Conservation (phyloP, 176 grass and related monocot species). For the Cocos nucifera region DNA sequence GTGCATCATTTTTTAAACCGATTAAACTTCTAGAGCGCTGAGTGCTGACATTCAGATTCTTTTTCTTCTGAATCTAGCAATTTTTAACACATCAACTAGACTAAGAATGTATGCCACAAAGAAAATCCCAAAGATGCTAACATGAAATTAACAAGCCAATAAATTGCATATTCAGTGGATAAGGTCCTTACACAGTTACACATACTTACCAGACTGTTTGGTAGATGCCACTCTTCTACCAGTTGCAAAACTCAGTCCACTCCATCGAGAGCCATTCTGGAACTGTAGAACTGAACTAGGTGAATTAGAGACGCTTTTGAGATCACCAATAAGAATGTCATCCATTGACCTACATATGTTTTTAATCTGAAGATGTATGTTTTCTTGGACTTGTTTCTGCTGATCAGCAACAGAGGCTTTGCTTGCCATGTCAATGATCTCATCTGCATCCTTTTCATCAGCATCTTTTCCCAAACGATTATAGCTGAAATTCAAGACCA, state of each 20-base stretch:
- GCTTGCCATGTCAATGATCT: slow-evolving; percentile 76
- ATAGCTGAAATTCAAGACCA: slow-evolving; percentile 46
- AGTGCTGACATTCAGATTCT: no score
- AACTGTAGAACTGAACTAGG: slow-evolving; percentile 18
- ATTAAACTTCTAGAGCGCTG: no score
- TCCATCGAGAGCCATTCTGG: slow-evolving; percentile 33
- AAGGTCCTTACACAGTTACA: no score
- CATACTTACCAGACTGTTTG: no score
- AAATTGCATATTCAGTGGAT: no score
- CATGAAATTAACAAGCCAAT: no score
- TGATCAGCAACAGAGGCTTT: slow-evolving; percentile 76
- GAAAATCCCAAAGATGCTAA: no score
- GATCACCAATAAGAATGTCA: slow-evolving; percentile 49
- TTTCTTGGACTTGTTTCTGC: slow-evolving; percentile 80
- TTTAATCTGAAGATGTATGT: slow-evolving; percentile 70
- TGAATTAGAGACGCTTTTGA: not conserved
- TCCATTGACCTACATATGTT: slow-evolving; percentile 56
- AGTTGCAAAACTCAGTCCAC: slow-evolving; percentile 70
- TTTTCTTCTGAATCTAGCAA: no score
- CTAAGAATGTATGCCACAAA: no score
- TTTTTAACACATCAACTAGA: no score
- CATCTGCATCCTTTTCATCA: slow-evolving; percentile 53
- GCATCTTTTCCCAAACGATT: slow-evolving; percentile 64
- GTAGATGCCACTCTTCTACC: slow-evolving; percentile 32
- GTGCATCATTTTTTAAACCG: no score